Evolutionary conservation across 768 basidiomycete genomes (phyloP), one percentile per base, ranked within the genome.

Genomic region (Hericium coralloides): DNA sequence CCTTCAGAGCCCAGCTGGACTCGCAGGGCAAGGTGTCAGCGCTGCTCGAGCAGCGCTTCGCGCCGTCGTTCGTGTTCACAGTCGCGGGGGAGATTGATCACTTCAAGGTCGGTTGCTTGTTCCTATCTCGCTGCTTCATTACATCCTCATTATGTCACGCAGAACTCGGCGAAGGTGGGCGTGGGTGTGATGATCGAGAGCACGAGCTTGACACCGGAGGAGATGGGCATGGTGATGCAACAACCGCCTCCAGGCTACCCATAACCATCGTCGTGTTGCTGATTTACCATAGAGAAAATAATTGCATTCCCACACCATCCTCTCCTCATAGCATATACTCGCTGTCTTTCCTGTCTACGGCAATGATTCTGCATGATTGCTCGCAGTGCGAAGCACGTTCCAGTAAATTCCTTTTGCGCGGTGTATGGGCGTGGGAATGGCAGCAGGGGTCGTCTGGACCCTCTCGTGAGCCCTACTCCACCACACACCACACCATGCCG

Each of bases 141-240:
- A 38, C 52, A 36, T 38, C 55, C 10, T 41, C 37, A 49, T 36
- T 36, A 48, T 26, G 22, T 53, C 38, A 31, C 57, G 14, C 62
- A 98, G 93, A 94, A 93, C 71, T 77, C 92, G 43, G 89, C 92
- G 26, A 95, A 94, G 73, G 86, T 97, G 58, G 95, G 95, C 59
- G 87, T 98, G 9, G 95, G 95, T 75, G 92, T 98, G 71, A 95
- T 94, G 92, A 92, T 98, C 59, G 95, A 98, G 79, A 88, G 85
- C 68, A 82, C 84, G 38, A 80, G 74, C 60, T 70, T 92, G 73
- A 85, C 86, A 18, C 88, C 87, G 8, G 89, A 92, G 74, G 89
- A 92, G 76, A 89, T 91, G 89, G 71, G 70, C 57, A 65, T 71
- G 67, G 64, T 66, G 50, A 66, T 62, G 20, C 66, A 63, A 52